phyloP scores from a whole-genome alignment of 208 protist genomes.

The Lotmaria passim region DNA sequence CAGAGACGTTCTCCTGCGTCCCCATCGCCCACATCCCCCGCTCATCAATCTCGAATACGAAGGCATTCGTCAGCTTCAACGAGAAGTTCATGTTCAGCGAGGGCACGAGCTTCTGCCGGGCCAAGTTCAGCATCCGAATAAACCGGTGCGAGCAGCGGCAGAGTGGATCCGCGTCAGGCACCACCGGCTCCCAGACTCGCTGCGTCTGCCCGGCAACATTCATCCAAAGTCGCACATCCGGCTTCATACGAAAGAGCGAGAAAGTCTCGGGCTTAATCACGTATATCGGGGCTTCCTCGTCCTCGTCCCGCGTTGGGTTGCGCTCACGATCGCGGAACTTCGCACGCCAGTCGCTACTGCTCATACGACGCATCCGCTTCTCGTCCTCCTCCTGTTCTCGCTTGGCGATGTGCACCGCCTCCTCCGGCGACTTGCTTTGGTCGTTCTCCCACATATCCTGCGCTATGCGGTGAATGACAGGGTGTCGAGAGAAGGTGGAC shows the following conservation, averaged over 20 bases:
- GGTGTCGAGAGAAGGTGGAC: slow-evolving; percentile 72
- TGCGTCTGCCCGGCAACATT: slow-evolving; percentile 65
- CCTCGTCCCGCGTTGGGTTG: slow-evolving; percentile 78
- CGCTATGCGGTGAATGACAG: slow-evolving; percentile 77
- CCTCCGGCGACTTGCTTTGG: slow-evolving; percentile 73
- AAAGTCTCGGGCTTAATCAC: slow-evolving; percentile 88
- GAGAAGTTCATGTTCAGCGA: slow-evolving; percentile 92
- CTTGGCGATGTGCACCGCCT: slow-evolving; percentile 67
- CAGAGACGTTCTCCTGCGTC: slow-evolving; percentile 79
- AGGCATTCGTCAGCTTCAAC: slow-evolving; percentile 87
- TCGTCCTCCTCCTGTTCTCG: slow-evolving; percentile 84
- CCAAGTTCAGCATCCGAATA: slow-evolving; percentile 84
- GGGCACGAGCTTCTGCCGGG: slow-evolving; percentile 83
- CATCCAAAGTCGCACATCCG: slow-evolving; percentile 83
- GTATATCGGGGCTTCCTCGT: slow-evolving; percentile 84
- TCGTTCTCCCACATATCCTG: slow-evolving; percentile 86
- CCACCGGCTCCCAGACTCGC: slow-evolving; percentile 81
- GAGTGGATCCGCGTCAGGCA: slow-evolving; percentile 73
- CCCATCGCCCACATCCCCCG: slow-evolving; percentile 85
- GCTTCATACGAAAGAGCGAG: slow-evolving; percentile 70
- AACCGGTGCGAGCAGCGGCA: slow-evolving; percentile 78
- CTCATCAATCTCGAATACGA: slow-evolving; percentile 86
- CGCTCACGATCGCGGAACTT: slow-evolving; percentile 87
- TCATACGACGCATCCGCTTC: slow-evolving; percentile 90
- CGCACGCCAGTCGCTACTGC: slow-evolving; percentile 85